These are phyloP conservation scores for Phyllachora maydis DNA, from an alignment of 2,329 filamentous ascomycete species.

Conservation along the genomic window DNA sequence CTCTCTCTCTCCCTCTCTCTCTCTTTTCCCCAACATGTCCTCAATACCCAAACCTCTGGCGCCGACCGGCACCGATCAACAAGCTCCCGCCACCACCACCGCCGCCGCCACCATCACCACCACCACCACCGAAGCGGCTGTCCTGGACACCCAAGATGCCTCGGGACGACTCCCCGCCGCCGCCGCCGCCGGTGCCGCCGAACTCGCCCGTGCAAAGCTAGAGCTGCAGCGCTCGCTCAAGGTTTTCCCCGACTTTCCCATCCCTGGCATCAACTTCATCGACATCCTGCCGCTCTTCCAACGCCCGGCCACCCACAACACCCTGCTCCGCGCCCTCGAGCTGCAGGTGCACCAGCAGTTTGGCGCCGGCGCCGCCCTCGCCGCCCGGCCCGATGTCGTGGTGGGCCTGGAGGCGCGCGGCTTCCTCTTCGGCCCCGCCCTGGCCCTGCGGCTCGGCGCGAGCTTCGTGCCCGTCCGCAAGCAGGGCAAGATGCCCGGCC, in stretches of 20 bases:
- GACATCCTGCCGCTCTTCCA: constrained; percentile 96
- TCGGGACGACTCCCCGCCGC: constrained; percentile 41
- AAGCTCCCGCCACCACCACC: no score
- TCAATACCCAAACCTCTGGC: constrained; percentile 7
- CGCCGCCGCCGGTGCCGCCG: constrained; percentile 38
- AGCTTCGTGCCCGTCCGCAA: constrained; percentile 89
- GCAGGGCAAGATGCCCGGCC: constrained; percentile 84
- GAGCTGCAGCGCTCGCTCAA: constrained; percentile 54
- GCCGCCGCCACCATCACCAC: no score
- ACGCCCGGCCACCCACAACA: constrained; percentile 49
- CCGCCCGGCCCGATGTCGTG: constrained; percentile 60
- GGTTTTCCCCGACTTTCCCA: constrained; percentile 82
- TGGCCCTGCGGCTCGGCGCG: constrained; percentile 66
- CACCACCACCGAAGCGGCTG: constrained; percentile 13
- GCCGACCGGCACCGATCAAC: constrained; percentile 7
- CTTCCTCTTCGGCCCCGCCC: constrained; percentile 81
- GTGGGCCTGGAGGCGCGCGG: constrained; percentile 87
- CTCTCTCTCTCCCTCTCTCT: constrained; percentile 9
- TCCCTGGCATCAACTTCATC: constrained; percentile 84
- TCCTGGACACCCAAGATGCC: constrained; percentile 24
- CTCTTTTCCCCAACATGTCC: constrained; percentile 14
- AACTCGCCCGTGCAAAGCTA: constrained; percentile 49
- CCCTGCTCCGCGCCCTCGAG: constrained; percentile 68
- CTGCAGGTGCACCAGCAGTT: constrained; percentile 47
- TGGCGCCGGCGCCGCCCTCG: no score